phyloP scores from a whole-genome alignment of 2,329 filamentous ascomycete genomes.

The Endoconidiophora polonica region DNA sequence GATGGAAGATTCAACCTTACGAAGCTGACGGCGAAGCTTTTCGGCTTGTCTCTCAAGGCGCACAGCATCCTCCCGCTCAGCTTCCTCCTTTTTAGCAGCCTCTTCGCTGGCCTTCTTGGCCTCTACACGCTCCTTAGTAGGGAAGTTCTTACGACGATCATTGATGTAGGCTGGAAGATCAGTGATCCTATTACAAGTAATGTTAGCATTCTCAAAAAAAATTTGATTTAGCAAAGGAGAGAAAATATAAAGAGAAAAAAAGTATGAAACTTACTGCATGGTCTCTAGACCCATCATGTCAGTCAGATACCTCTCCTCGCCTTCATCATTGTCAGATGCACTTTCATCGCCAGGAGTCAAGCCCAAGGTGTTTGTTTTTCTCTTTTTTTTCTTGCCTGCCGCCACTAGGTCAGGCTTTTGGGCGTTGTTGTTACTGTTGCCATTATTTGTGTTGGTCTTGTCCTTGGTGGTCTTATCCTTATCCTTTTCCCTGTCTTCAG shows the following conservation, averaged over 20 bases:
- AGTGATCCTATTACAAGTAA: slow-evolving; percentile 27
- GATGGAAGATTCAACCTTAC: slow-evolving; percentile 53
- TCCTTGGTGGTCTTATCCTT: slow-evolving; percentile 21
- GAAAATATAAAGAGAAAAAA: slow-evolving; percentile 4
- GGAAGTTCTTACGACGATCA: slow-evolving; percentile 64
- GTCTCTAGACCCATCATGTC: slow-evolving; percentile 39
- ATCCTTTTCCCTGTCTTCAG: slow-evolving; percentile 2
- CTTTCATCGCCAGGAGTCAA: slow-evolving; percentile 50
- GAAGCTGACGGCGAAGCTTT: slow-evolving; percentile 45
- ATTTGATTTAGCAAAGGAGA: not conserved
- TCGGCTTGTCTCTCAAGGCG: slow-evolving; percentile 40
- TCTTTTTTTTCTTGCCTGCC: slow-evolving; percentile 50
- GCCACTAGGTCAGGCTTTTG: slow-evolving; percentile 26
- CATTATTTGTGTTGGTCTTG: slow-evolving; percentile 13
- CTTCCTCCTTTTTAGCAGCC: slow-evolving; percentile 35
- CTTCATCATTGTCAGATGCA: slow-evolving; percentile 48
- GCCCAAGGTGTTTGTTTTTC: slow-evolving; percentile 54
- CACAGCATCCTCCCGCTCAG: slow-evolving; percentile 32
- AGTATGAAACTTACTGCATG: slow-evolving; percentile 30
- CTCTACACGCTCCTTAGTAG: slow-evolving; percentile 54
- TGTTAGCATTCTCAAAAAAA: too few relatives aligned
- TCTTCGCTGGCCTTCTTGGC: slow-evolving; percentile 39
- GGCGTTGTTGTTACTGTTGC: slow-evolving; percentile 14
- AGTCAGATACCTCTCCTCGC: slow-evolving; percentile 51
- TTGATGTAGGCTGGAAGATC: slow-evolving; percentile 69